These are phyloP conservation scores for Hyphopichia burtonii DNA, from an alignment of 1,139 yeast genomes.

Conservation along the genomic window DNA sequence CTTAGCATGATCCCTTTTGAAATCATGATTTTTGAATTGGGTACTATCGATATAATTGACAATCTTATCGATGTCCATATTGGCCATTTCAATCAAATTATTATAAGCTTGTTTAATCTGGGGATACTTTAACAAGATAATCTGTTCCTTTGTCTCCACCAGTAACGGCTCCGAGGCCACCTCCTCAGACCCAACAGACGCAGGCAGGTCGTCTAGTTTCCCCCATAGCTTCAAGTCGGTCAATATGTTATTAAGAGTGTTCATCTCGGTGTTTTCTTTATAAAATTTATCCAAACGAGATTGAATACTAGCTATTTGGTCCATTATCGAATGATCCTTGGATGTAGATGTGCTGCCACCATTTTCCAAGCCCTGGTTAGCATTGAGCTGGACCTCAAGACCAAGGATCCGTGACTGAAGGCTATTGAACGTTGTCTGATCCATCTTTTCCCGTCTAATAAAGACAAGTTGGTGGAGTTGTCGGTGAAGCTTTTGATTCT, in stretches of 20 bases:
- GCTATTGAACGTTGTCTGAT: slow-evolving; percentile 5
- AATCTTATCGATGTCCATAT: slow-evolving; percentile 19
- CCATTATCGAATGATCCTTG: slow-evolving; percentile 3
- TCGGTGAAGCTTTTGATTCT: too few relatives aligned
- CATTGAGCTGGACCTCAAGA: slow-evolving; percentile 9
- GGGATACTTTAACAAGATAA: slow-evolving; percentile 20
- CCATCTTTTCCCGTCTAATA: slow-evolving; percentile 5
- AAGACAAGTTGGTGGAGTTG: not conserved
- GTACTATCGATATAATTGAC: slow-evolving; percentile 18
- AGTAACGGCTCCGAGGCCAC: slow-evolving; percentile 1
- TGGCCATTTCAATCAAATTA: slow-evolving; percentile 20
- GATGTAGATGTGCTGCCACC: not conserved
- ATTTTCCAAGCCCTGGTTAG: not conserved
- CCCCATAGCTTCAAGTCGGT: slow-evolving; percentile 17
- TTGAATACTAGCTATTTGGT: slow-evolving; percentile 15
- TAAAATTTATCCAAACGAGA: slow-evolving; percentile 16
- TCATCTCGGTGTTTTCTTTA: slow-evolving; percentile 19
- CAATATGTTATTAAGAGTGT: slow-evolving; percentile 18
- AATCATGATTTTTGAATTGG: slow-evolving; percentile 18
- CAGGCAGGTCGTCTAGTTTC: slow-evolving; percentile 2
- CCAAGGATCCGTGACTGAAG: slow-evolving; percentile 5
- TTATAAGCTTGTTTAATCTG: slow-evolving; percentile 19
- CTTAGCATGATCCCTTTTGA: slow-evolving; percentile 10
- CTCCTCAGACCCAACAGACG: not conserved
- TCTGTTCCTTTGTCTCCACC: slow-evolving; percentile 17